Conservation (phyloP, 139 green algal genomes). For the Coelastrella sp. region DNA sequence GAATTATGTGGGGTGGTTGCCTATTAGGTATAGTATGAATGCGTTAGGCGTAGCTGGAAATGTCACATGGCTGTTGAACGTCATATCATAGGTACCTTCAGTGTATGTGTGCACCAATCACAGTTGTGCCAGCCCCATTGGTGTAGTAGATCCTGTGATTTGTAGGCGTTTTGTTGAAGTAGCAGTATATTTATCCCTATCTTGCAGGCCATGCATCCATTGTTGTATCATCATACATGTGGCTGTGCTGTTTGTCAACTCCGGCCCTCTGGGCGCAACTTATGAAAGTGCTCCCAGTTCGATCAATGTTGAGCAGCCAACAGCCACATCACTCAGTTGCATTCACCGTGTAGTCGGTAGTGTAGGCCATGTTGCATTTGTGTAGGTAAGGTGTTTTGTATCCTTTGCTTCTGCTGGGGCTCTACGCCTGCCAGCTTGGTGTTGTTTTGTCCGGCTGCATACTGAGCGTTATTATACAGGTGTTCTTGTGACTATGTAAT, state of each 20-base stretch:
- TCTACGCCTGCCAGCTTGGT: neutral
- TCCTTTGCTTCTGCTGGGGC: neutral
- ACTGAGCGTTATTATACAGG: too few species aligned
- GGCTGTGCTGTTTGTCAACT: neutral
- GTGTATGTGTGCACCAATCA: neutral
- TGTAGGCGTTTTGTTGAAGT: neutral
- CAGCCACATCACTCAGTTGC: too few species aligned
- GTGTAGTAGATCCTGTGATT: neutral
- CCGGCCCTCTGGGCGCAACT: too few species aligned
- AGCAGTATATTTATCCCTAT: neutral
- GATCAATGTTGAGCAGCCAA: too few species aligned
- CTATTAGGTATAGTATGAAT: too few species aligned
- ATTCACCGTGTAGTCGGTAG: too few species aligned
- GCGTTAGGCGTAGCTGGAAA: too few species aligned
- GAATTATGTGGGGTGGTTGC: too few species aligned
- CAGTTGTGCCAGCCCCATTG: neutral
- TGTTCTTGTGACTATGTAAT: too few species aligned
- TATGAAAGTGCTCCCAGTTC: too few species aligned
- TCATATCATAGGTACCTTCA: too few species aligned
- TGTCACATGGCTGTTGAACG: too few species aligned
- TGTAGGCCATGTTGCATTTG: neutral
- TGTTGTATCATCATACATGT: neutral
- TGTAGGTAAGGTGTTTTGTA: neutral
- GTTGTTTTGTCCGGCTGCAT: neutral
- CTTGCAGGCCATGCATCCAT: neutral